phyloP scores from a whole-genome alignment of 106 monocot genomes.

The Agapanthus africanus region DNA sequence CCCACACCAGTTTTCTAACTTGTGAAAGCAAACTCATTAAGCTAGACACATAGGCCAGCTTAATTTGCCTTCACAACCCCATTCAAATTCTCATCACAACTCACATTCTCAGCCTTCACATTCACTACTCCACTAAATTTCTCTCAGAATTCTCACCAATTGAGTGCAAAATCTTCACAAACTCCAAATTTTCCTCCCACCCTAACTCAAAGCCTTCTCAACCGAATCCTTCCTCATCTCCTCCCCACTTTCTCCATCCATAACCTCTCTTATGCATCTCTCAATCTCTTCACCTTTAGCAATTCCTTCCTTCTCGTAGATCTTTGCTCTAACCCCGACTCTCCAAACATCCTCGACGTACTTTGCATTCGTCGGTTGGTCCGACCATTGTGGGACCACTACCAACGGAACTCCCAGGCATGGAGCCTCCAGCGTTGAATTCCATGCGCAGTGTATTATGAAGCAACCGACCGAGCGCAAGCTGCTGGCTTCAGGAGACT shows the following conservation, averaged over 20 bases:
- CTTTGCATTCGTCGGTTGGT: conserved; percentile 58
- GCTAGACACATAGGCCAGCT: too few relatives aligned
- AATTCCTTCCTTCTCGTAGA: conserved; percentile 8
- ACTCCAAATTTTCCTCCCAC: conserved; percentile 30
- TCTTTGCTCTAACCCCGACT: conserved; percentile 31
- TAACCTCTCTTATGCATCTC: conserved; percentile 33
- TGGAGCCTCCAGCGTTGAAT: conserved; percentile 51
- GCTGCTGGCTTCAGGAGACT: conserved; percentile 32
- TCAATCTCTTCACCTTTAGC: conserved; percentile 24
- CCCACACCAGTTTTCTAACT: too few relatives aligned
- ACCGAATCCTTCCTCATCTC: conserved; percentile 23
- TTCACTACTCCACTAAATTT: too few relatives aligned
- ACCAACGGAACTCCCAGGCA: conserved; percentile 41
- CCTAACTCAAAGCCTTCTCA: conserved; percentile 13
- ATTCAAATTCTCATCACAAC: too few relatives aligned
- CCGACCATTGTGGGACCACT: conserved; percentile 55
- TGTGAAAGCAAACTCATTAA: too few relatives aligned
- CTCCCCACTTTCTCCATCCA: conserved; percentile 19
- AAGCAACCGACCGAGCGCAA: conserved; percentile 43
- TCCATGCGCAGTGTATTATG: conserved; percentile 62
- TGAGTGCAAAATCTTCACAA: too few relatives aligned
- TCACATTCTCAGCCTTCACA: too few relatives aligned
- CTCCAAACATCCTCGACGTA: conserved; percentile 49
- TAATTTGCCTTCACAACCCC: too few relatives aligned
- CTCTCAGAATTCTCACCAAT: too few relatives aligned